Base-by-base conservation (phyloP, 116 monocot species). In the Papilionanthe hybrid region DNA sequence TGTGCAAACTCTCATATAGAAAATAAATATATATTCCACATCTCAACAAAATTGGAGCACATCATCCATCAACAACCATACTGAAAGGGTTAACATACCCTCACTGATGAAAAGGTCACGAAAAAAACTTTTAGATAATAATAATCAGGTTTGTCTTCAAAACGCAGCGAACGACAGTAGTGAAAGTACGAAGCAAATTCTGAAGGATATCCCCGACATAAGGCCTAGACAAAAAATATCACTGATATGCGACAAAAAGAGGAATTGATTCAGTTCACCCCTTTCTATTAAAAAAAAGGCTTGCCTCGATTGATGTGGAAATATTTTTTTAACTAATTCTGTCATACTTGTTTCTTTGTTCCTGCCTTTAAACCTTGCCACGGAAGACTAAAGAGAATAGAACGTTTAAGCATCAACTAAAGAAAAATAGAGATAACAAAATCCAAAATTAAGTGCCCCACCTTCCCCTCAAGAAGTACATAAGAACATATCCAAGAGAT, bases 101-200 rank as follows among this genome's bases (percentile, higher is more conserved):
- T 95, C 95, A 28, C 95, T 86, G 56, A 95, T 95, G 83, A 95
- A 95, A 72, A 95, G 91, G 78, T 95, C 95, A 18, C 92, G 89
- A 68, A 95, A 91, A 48, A 95, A 79, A 84, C 89, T 95, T 75
- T 93, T 95, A 95, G 85, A 88, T 95, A 95, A 71, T 85, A 81
- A 91, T 93, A 95, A 91, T 95, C 95, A 42, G 95, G 95, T 60
- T 88, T 93, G 73, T 93, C 93, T 74, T 95, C 95, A 87, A 95
- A 95, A 9, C 89, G 86, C 7, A 95, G 72, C 49, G 93, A 93
- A 65, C 95, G 88, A 69, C 95, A 95, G 58, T 91, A 95, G 53
- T 91, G 93, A 72, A 95, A 95, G 78, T 93, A 95, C 4, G 91
- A 90, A 57, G 91, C 88, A 87, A 95, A 95, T 75, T 95, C 95